Percentiles rank a stretch among this genome's conserved stretches.
phyloP scores from a whole-genome alignment of 371 early-diverging fungal species.

The Rhizopus arrhizus region DNA sequence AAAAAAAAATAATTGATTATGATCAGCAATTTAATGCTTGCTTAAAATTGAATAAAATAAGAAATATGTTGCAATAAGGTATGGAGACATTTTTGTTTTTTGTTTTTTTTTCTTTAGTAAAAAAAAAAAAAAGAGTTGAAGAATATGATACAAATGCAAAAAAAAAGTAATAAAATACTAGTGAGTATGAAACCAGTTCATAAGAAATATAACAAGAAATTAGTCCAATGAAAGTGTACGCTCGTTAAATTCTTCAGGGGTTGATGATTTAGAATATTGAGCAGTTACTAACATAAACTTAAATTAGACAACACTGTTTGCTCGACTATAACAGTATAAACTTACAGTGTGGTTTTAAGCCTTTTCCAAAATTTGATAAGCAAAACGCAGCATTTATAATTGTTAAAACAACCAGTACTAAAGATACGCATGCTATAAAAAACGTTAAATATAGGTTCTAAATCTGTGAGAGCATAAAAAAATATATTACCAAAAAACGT shows the following conservation, averaged over 20 bases:
- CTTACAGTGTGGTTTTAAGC: conserved; percentile 66
- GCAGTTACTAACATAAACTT: conserved; percentile 1
- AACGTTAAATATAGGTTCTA: not conserved
- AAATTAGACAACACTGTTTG: not conserved
- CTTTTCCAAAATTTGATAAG: conserved; percentile 80
- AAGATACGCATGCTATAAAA: conserved; percentile 62
- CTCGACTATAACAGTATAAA: not conserved
- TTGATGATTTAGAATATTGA: not conserved
- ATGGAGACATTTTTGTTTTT: no score
- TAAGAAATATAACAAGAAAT: not conserved
- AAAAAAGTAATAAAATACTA: not conserved
- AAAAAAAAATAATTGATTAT: no score
- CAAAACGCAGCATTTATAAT: conserved; percentile 72
- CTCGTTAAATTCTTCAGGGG: conserved; percentile 1
- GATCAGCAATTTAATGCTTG: no score
- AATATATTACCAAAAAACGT: conserved; percentile 81
- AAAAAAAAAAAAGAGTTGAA: not conserved
- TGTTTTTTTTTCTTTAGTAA: no score
- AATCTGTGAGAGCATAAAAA: not conserved
- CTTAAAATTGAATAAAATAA: no score
- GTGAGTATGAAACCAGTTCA: conserved; percentile 2
- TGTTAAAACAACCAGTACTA: conserved; percentile 71
- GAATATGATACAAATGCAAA: conserved; percentile 2
- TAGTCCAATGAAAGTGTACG: conserved; percentile 4
- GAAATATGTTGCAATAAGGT: no score